A percentile compares a stretch with the other conserved stretches of the same genome.
Evolutionary conservation across 2,329 filamentous ascomycete genomes (phyloP).

Genomic region (Hymenoscyphus repandus): DNA sequence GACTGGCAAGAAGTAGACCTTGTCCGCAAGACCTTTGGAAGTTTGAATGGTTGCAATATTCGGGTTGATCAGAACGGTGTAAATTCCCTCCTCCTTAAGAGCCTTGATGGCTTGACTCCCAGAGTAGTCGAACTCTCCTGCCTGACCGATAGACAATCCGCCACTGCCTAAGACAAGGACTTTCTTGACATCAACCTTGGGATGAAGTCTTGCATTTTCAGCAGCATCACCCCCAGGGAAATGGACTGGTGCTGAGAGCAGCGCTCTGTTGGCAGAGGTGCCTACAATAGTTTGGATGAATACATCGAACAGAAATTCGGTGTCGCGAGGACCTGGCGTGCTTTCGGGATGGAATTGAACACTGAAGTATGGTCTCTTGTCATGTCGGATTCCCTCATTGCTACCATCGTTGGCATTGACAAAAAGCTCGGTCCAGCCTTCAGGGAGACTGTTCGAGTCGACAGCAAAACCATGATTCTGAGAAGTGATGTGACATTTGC

Average conservation of each 20-base stretch:
- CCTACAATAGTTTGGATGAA: constrained; percentile 82
- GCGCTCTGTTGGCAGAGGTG: constrained; percentile 60
- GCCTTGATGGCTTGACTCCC: constrained; percentile 98
- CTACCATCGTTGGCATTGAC: constrained; percentile 97
- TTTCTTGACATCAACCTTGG: constrained; percentile 84
- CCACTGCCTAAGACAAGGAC: constrained; percentile 90
- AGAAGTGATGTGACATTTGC: constrained; percentile 97
- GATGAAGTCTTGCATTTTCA: constrained; percentile 72
- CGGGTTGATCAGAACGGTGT: constrained; percentile 96
- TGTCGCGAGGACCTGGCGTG: constrained; percentile 90
- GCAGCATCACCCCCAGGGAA: constrained; percentile 82
- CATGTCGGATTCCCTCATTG: constrained; percentile 95
- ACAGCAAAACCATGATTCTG: constrained; percentile 98
- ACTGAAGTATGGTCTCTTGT: constrained; percentile 85
- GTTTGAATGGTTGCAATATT: constrained; percentile 99
- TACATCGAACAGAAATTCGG: constrained; percentile 94
- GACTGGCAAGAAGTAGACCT: constrained; percentile 97
- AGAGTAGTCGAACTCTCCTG: constrained; percentile 98
- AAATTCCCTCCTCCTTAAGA: constrained; percentile 94
- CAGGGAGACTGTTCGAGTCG: constrained; percentile 67
- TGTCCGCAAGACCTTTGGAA: constrained; percentile 94
- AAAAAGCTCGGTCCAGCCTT: constrained; percentile 88
- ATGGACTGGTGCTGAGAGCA: constrained; percentile 67
- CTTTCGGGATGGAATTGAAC: constrained; percentile 99
- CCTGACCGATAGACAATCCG: constrained; percentile 94